Percentiles rank a stretch among this genome's conserved stretches.
These are phyloP conservation scores for Magnolia officinalis DNA, from an alignment of 164 flowering plant genomes.

Conservation along the genomic window DNA sequence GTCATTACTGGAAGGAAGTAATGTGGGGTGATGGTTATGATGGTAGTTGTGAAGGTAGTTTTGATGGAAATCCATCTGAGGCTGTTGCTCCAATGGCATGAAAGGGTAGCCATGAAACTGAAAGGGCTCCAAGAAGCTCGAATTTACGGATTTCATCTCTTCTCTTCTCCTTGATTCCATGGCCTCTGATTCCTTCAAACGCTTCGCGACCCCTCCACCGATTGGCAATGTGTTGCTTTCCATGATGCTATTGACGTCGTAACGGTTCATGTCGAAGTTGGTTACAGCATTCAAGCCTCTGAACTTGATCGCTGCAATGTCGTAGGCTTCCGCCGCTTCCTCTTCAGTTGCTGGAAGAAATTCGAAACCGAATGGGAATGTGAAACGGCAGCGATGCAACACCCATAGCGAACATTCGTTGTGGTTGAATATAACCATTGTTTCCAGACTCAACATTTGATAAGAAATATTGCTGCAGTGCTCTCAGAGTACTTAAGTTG, in stretches of 20 bases:
- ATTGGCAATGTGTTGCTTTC: constrained; percentile 78
- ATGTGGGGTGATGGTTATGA: constrained; percentile 36
- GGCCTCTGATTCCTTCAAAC: constrained; percentile 69
- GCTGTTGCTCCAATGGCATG: constrained; percentile 25
- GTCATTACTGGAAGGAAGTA: constrained; percentile 30
- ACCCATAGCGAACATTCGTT: no score
- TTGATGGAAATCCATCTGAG: constrained; percentile 19
- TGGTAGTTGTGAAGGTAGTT: constrained; percentile 30
- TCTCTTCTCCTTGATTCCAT: constrained; percentile 26
- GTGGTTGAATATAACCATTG: no score
- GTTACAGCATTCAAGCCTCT: constrained; percentile 74
- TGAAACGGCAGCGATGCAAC: no score
- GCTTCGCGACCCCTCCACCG: constrained; percentile 71
- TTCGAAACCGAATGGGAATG: no score
- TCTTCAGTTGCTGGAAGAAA: constrained; percentile 63
- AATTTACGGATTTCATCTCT: constrained; percentile 37
- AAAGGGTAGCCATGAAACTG: constrained; percentile 44
- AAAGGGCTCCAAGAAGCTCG: constrained; percentile 31
- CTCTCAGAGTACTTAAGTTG: no score
- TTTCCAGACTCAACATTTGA: no score
- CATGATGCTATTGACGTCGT: constrained; percentile 74
- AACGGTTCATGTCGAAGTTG: constrained; percentile 22
- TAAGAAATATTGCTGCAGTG: no score
- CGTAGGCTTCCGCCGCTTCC: constrained; percentile 92
- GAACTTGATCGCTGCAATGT: constrained; percentile 83